Evolutionary conservation across 345 rosid species (phyloP), one percentile per base, ranked within the genome.

Genomic region (Citrus sp.): DNA sequence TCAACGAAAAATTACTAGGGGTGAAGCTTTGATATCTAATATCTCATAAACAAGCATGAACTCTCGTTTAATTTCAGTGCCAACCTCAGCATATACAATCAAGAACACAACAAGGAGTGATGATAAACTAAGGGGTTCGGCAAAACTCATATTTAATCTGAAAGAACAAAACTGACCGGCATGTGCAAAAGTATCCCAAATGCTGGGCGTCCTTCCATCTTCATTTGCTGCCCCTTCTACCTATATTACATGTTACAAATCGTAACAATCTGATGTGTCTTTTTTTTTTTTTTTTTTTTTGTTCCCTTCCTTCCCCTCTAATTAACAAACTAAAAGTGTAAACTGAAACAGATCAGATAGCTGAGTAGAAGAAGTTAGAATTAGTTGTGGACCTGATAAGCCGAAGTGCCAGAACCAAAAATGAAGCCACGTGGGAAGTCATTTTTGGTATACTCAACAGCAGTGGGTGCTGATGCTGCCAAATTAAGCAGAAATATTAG

Each of bases 141-240:
- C 10, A 32, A 14, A 9, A 64, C 46, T 25, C 54, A 14, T 1
- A 1, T 42, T 69, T 46, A 25, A 42, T 69, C n/a, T 25, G 30
- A 69, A 69, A 69, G 35, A 14, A 51, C 60, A 56, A 78, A 74
- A 32, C 78, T 34, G 6, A 83, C 89, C 89, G 5, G 75, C 77
- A 8, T 79, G 83, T 4, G 84, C 78, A 63, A 71, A 85, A 19
- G 88, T 83, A 59, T 87, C 89, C 78, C 85, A 83, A 72, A 87
- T 76, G 59, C 88, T 87, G 24, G 88, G 85, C 32, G 82, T 83
- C 81, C 89, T 79, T 25, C 89, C 88, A 79, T 87, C 88, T 82
- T 79, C 77, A 28, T 81, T 78, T 62, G 88, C 89, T 37, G 86
- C 88, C 42, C 88, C 89, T 46, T 87, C 88, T 74, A 85, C 88